Base-by-base conservation (phyloP, 257 asterid species). In the Solanum lignicaule region DNA sequence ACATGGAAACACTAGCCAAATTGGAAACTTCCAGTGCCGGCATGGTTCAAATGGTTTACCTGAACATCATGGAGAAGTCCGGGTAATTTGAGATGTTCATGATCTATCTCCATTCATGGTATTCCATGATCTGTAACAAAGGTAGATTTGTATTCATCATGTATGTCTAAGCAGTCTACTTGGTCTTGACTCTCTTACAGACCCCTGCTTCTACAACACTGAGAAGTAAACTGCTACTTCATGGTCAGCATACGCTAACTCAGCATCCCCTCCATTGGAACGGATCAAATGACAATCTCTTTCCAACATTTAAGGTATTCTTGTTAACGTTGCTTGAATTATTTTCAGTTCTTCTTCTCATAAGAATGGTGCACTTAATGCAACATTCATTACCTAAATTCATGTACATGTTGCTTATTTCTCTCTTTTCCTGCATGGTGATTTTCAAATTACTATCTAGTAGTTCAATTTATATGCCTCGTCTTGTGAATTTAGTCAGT, bases 301-400 rank as follows among this genome's bases (percentile, higher is more conserved):
- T 78, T 88, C 95, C 96, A 89, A 65, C 78, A 88, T 91, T 83
- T 84, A 92, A 87, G 98, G 99, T 96, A 85, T 27, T 68, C 82
- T 71, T 27, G 35, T 52, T 15, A 74, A 86, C 46, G 18, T 18
- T 69, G 33, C 46, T 69, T 18, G 83, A 41, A 39, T 38, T 76
- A n/a, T 39, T 11, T 23, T 76, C 23, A n/a, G 8, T 38, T 76
- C 48, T 35, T 36, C 55, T 74, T 41, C 90, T 11, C 32, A 13
- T 38, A 76, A 38, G 33, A 39, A 38, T n/a, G 35, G 58, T n/a
- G 58, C 23, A 74, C 32, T 11, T 2, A 73, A 21, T 75, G 83
- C 1, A 76, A 48, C 23, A 41, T 76, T 75, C 58, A 13, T 76
- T 76, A 76, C 33, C 83, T 39, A 39, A 6, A 1, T 76, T 76